Evolutionary conservation across 2,329 filamentous ascomycete genomes (phyloP), one percentile per base, ranked within the genome.

Genomic region (Pseudogymnoascus sp.): DNA sequence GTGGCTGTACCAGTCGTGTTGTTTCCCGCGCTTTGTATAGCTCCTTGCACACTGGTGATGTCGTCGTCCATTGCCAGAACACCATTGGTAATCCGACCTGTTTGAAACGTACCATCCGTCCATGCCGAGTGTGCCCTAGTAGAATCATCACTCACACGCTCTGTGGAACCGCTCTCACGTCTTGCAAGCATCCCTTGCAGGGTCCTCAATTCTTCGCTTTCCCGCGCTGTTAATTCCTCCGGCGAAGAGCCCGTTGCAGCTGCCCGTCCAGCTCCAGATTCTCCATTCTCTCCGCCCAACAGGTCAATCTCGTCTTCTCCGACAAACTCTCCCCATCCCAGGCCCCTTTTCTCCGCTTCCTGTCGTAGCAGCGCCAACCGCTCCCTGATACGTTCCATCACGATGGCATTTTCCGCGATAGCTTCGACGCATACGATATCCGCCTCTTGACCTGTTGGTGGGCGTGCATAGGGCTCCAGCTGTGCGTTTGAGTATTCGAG

Each of bases 351-450:
- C 67, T 79, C 77, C 7, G 91, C 84, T 76, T 93, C 89, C 44
- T 72, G 76, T 67, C 81, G 83, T 66, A 91, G 78, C 60, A 91
- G 73, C 62, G 77, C 78, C 66, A 90, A 81, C 72, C 64, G 75
- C 75, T 86, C 82, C 66, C 82, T 78, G 83, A 91, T 89, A 69
- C 88, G 82, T 66, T 75, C 79, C 64, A 93, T 88, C 64, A 92
- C 88, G 18, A 72, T 74, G 69, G 86, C 81, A 75, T 92, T 92
- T 75, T 93, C 89, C 63, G 77, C 74, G 72, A 92, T 89, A 64
- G 89, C 89, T 64, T 91, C 88, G 68, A 84, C 77, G 78, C 89
- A 93, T 73, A 90, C 89, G 66, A 80, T 79, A 71, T 93, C 89
- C 14, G 86, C 81, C 23, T 78, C 74, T 0, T 67, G 68, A 56